Evolutionary conservation across 192 early-diverging fungal genomes (phyloP), one percentile per base, ranked within the genome.

Genomic region (Geosiphon pyriformis): DNA sequence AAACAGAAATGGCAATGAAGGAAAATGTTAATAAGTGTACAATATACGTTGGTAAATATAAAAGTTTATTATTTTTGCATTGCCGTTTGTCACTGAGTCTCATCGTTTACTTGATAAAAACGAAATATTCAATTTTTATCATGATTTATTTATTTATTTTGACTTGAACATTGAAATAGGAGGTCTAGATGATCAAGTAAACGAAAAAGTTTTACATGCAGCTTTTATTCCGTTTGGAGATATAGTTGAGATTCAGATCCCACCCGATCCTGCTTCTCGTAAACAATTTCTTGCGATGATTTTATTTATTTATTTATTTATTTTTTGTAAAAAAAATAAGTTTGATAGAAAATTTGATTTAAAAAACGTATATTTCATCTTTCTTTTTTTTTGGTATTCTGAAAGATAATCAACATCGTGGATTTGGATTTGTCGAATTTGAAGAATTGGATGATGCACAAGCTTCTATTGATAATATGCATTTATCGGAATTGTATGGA

Each of bases 191-290:
- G 74, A 86, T 42, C 77, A 90, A 62, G 91, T 95, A 17, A 88
- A 86, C 4, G 85, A 90, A 22, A 70, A 89, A 52, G 84, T 87
- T 0, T 78, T 99, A 11, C 86, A 90, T 33, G 85, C 92, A 0
- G 92, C 93, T 0, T 98, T 99, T 74, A 81, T 98, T 42, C 94
- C 96, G 0, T 99, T 99, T 82, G 96, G 96, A 57, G 94, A 98
- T 47, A 90, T 99, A 67, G 83, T 91, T 12, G 83, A 87, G 54
- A 83, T 98, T 20, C 88, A 92, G 48, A 79, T 99, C 47, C 93
- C 95, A 2, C 78, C 82, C 10, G 93, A 96, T 77, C 82, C 86
- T 12, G 80, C 83, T 27, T 87, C 90, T n/a, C 80, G 87, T 88
- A 83, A 65, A 75, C 68, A 46, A 30, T 46, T 33, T 27, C n/a